phyloP scores from a whole-genome alignment of 176 grass and related monocot species.

The Hordeum marinum region DNA sequence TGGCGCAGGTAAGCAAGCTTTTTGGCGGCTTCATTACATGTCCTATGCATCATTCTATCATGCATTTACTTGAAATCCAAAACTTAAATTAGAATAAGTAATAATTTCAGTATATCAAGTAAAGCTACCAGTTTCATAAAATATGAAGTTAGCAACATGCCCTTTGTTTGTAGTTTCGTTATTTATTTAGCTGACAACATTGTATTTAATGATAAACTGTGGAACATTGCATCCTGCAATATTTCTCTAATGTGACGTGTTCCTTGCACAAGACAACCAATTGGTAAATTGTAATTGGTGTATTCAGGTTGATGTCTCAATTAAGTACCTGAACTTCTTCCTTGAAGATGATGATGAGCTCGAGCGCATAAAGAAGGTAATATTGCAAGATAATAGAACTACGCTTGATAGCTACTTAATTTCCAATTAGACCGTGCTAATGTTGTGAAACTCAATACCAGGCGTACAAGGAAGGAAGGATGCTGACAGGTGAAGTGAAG shows the following conservation, averaged over 20 bases:
- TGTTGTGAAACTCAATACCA: slow-evolving; percentile 28
- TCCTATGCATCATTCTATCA: background rate
- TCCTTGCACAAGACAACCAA: background rate
- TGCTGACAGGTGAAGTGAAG: slow-evolving; percentile 92
- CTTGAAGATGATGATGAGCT: slow-evolving; percentile 92
- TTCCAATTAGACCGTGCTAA: background rate
- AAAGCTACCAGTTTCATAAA: background rate
- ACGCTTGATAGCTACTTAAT: background rate
- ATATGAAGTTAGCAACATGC: background rate
- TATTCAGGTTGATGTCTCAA: slow-evolving; percentile 82
- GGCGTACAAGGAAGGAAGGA: slow-evolving; percentile 74
- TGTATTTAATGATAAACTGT: background rate
- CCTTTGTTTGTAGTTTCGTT: background rate
- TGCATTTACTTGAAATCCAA: background rate
- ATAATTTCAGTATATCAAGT: slow-evolving; percentile 7
- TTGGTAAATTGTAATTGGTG: background rate
- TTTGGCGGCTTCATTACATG: background rate
- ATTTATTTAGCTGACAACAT: background rate
- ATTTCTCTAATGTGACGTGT: background rate
- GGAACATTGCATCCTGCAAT: background rate
- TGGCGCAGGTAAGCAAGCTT: background rate
- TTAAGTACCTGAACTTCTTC: slow-evolving; percentile 97
- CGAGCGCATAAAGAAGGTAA: slow-evolving; percentile 75
- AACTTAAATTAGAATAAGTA: background rate
- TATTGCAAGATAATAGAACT: background rate